Base-by-base conservation (phyloP, 805 yeast genomes). In the Lipomyces sp. region DNA sequence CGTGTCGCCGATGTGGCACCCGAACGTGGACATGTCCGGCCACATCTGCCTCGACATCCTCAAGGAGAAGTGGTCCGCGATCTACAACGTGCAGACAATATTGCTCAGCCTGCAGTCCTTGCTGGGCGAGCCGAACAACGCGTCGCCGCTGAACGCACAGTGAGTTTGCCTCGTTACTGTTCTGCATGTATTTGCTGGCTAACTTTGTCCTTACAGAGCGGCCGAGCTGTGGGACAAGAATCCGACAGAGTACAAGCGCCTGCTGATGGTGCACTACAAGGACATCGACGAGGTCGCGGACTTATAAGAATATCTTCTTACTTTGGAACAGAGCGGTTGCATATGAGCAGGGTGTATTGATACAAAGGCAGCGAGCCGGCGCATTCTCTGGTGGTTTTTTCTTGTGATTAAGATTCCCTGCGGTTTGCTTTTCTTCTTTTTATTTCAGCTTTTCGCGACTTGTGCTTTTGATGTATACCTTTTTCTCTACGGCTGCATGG, bases 51-150 rank as follows among this genome's bases (percentile, higher is more conserved):
- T 81, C 39, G 83, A 80, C 63, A 81, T 81, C 46, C 70, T 81
- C 63, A 80, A 81, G 63, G 83, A 80, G 45, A 73, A 80, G 56
- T 81, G 86, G 86, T 74, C 81, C 45, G 84, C 82, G 1, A 76
- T 79, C 8, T 79, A 78, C 65, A 79, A 79, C 57, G 81, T 81
- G 10, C 82, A 79, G 66, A 77, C 82, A 42, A 76, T 81, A 47
- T 68, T 81, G 60, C 68, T 81, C 48, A 77, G 83, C 22, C 68
- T 81, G 53, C 82, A 81, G 64, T 73, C 81, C 22, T 68, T 81
- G 65, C 71, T 81, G 56, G 83, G 79, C 23, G 84, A 80, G 67
- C 86, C 86, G 38, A 81, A 82, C 63, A 78, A 75, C 61, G 69
- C 68, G 36, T 74, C 79, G 23, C 82, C 83, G 2, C 65, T 78